Conservation (phyloP, 345 rosid species). For the Moringa oleifera region DNA sequence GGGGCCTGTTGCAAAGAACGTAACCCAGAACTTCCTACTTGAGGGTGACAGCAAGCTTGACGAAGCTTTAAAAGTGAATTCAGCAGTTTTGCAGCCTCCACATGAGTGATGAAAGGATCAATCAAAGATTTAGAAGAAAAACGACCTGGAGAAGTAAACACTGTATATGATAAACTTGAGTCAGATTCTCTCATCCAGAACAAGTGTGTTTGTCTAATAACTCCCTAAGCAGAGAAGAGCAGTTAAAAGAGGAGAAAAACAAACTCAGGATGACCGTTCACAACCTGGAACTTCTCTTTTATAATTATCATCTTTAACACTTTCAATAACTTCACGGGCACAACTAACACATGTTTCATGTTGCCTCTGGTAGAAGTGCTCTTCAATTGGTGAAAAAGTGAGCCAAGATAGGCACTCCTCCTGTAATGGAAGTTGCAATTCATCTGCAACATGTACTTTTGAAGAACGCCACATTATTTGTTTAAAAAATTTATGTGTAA, state of each 20-base stretch:
- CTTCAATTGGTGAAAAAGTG: constrained; percentile 84
- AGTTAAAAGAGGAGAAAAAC: constrained; percentile 15
- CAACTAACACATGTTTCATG: constrained; percentile 92
- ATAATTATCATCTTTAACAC: constrained; percentile 71
- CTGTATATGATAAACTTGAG: constrained; percentile 2
- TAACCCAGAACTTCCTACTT: constrained; percentile 94
- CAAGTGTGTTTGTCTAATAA: not conserved
- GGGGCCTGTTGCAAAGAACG: constrained; percentile 91
- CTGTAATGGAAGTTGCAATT: constrained; percentile 85
- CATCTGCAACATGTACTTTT: constrained; percentile 82
- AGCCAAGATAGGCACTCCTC: constrained; percentile 90
- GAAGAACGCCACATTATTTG: constrained; percentile 98
- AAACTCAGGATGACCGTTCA: constrained; percentile 17
- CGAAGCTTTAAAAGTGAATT: constrained; percentile 95
- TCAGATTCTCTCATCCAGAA: constrained; percentile 1
- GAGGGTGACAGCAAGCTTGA: constrained; percentile 99
- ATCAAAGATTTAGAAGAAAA: constrained; percentile 28
- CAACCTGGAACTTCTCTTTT: constrained; percentile 63
- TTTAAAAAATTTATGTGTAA: constrained; percentile 69
- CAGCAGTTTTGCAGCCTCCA: constrained; percentile 79
- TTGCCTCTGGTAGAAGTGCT: constrained; percentile 90
- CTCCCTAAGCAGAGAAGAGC: not conserved
- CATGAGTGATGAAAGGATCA: constrained; percentile 64
- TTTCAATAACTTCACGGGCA: constrained; percentile 82
- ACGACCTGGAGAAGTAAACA: constrained; percentile 36